Evolutionary conservation across 768 basidiomycete genomes (phyloP), one percentile per base, ranked within the genome.

Genomic region (Pleurotus pulmonarius): DNA sequence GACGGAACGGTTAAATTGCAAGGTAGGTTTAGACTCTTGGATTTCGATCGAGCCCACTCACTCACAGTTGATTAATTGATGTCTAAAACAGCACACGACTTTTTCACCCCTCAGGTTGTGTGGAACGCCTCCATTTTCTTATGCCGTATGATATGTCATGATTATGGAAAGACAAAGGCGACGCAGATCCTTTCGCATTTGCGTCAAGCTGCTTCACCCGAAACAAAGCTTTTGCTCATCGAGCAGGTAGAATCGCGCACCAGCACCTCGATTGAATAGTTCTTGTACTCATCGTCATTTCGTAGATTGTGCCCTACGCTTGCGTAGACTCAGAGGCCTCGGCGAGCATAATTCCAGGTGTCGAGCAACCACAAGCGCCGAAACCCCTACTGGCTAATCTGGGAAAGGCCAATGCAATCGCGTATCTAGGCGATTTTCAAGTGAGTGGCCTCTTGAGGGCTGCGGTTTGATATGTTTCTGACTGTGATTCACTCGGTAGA

Each of bases 131-230:
- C 61, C 9, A 51, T 69, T 5, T 70, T 67, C 58, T 65, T 67
- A 59, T 46, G 67, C 16, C 64, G 71, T 18, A 56, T 62, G 5
- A 64, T 72, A 55, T 56, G 72, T 39, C 74, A 75, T 52, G 70
- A 75, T 56, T 71, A 65, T 64, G 49, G 64, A 8, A 63, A 66
- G 41, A 25, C 34, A 20, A 60, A 64, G 20, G 58, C 59, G 4
- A 63, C 62, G n/a, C 58, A 58, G 37, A 72, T 73, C 25, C 59
- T 73, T 16, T 58, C 59, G 3, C 54, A 66, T 29, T 41, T 67
- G 1, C 62, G 65, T 8, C 58, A 57, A 13, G 69, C 68, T 12
- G 68, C 69, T 2, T 43, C 46, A 38, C 29, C 63, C 0, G 41
- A 40, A 3, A 64, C 67, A 15, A 67, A 65, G 55, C 60, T 71